phyloP scores from a whole-genome alignment of 192 early-diverging fungal species.

The Borealophlyctis nickersoniae region DNA sequence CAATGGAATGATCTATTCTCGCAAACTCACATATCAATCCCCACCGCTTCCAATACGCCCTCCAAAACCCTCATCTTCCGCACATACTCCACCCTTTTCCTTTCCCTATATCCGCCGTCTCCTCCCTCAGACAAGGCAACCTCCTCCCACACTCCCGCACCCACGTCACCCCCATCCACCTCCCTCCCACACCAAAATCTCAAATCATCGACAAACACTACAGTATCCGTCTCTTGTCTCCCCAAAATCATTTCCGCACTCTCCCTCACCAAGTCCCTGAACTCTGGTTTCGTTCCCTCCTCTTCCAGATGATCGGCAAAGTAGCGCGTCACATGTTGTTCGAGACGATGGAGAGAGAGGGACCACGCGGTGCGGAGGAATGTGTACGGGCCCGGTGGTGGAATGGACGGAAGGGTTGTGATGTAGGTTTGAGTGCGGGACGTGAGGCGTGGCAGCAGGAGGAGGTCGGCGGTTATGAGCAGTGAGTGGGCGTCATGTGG shows the following conservation, averaged over 20 bases:
- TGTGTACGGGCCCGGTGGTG: conserved; percentile 22
- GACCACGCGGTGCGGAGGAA: conserved; percentile 37
- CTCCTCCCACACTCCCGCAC: conserved; percentile 17
- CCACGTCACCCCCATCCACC: conserved; percentile 27
- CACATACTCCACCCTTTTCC: conserved; percentile 34
- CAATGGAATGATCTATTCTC: too few relatives aligned
- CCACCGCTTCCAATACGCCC: conserved; percentile 36
- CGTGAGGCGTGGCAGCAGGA: conserved; percentile 45
- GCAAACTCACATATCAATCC: conserved; percentile 13
- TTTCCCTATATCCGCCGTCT: conserved; percentile 19
- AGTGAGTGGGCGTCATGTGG: conserved; percentile 33
- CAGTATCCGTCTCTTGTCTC: conserved; percentile 48
- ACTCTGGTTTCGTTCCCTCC: conserved; percentile 20
- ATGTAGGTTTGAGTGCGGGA: conserved; percentile 39
- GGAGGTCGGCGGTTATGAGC: conserved; percentile 45
- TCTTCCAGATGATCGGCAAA: conserved; percentile 42
- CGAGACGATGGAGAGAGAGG: conserved; percentile 44
- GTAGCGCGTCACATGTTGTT: conserved; percentile 40
- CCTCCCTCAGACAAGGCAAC: conserved; percentile 12
- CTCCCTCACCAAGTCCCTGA: conserved; percentile 36
- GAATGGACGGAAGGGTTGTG: conserved; percentile 12
- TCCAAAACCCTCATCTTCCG: conserved; percentile 39
- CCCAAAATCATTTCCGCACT: conserved; percentile 34
- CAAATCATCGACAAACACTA: conserved; percentile 55
- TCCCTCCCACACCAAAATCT: conserved; percentile 41